These are phyloP conservation scores for Atkinsonella texensis DNA, from an alignment of 2,329 filamentous ascomycete species.

Conservation along the genomic window DNA sequence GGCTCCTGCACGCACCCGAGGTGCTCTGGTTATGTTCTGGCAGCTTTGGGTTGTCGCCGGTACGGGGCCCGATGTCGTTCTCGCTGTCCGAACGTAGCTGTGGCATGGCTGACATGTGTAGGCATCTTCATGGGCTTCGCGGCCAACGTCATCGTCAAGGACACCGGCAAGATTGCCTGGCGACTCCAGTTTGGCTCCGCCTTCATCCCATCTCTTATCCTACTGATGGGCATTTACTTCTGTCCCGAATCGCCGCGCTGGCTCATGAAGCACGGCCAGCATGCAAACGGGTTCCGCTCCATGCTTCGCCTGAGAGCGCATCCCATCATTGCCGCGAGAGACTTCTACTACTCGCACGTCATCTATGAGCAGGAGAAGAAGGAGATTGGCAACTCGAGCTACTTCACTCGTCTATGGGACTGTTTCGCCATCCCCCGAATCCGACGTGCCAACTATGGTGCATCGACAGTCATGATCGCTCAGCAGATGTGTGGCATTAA, in stretches of 20 bases:
- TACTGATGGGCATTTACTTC: constrained; percentile 43
- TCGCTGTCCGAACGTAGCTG: background rate
- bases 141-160: constrained; percentile 39
- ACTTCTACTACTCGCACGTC: constrained; percentile 39
- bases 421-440: constrained; percentile 55
- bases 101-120: constrained; percentile 3
- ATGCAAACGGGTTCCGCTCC: constrained; percentile 42
- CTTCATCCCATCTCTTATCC: constrained; percentile 36
- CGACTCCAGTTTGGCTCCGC: constrained; percentile 46
- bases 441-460: constrained; percentile 61
- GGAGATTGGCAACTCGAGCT: constrained; percentile 15
- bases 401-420: constrained; percentile 30
- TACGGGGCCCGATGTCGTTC: constrained; percentile 1
- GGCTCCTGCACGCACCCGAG: constrained; percentile 51
- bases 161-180: constrained; percentile 42
- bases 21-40: constrained; percentile 73
- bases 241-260: constrained; percentile 52
- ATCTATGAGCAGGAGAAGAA: constrained; percentile 21
- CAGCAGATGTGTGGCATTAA: constrained; percentile 47
- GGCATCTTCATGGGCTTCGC: constrained; percentile 35
- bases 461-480: constrained; percentile 66
- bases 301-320: constrained; percentile 36
- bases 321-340: constrained; percentile 41
- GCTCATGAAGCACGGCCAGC: constrained; percentile 51
- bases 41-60: constrained; percentile 23